Percentiles rank a stretch among this genome's conserved stretches.
Evolutionary conservation across 192 early-diverging fungal species (phyloP).

Genomic region (Glomus cerebriforme): DNA sequence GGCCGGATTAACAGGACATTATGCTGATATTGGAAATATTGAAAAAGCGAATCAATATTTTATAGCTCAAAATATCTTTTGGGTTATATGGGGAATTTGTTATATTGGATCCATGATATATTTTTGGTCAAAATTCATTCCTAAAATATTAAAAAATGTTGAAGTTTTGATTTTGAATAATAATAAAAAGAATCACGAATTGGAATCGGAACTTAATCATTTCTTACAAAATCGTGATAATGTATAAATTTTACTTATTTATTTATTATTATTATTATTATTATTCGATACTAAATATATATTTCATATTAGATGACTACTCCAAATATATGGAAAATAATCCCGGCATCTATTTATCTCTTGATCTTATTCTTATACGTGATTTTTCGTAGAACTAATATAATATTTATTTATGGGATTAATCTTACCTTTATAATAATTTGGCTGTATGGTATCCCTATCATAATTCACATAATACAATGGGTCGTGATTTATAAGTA

Average conservation of each 20-base stretch:
- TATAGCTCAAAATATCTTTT: neutral
- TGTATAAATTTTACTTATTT: neutral
- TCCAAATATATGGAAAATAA: neutral
- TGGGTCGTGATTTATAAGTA: constrained; percentile 5
- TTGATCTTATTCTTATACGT: neutral
- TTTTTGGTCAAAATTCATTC: neutral
- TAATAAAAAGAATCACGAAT: neutral
- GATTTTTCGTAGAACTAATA: neutral
- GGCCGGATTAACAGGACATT: neutral
- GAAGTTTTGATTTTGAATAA: neutral
- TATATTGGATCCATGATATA: neutral
- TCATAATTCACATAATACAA: neutral
- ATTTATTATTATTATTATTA: too few relatives aligned
- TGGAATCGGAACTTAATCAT: neutral
- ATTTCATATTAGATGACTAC: neutral
- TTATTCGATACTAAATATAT: neutral
- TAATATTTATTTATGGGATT: neutral
- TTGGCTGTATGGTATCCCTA: neutral
- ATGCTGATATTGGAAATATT: constrained; percentile 10
- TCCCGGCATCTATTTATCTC: neutral
- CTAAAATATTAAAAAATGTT: neutral
- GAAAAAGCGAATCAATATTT: neutral
- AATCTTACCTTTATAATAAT: neutral
- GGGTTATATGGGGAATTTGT: neutral
- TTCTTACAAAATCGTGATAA: neutral